Conservation (phyloP, 2,329 filamentous ascomycete species). For the Daldinia sp. region DNA sequence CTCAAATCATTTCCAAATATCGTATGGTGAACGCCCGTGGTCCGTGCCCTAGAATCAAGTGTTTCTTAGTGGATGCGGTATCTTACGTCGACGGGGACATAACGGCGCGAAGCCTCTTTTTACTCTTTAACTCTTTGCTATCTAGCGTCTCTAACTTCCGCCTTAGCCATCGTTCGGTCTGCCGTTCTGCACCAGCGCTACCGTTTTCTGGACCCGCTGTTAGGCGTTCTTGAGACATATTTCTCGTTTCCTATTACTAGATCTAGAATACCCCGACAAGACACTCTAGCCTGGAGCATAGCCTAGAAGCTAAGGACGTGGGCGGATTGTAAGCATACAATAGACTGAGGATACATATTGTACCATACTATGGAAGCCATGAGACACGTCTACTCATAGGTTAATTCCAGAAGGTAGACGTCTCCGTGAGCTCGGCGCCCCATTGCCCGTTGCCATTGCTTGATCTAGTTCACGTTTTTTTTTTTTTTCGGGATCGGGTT, state of each 20-base stretch:
- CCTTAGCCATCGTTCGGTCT: slow-evolving; percentile 26
- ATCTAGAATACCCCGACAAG: slow-evolving; percentile 45
- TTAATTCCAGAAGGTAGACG: slow-evolving; percentile 27
- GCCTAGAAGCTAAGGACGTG: slow-evolving; percentile 19
- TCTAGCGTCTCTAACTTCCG: slow-evolving; percentile 21
- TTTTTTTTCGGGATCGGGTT: slow-evolving; percentile 2
- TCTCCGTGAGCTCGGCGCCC: background rate
- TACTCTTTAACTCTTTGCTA: slow-evolving; percentile 19
- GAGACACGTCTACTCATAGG: slow-evolving; percentile 35
- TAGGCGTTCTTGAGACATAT: slow-evolving; percentile 46
- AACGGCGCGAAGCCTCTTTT: slow-evolving; percentile 21
- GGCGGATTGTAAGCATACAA: slow-evolving; percentile 3
- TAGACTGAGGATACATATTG: background rate
- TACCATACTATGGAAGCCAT: slow-evolving; percentile 6
- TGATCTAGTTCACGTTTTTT: slow-evolving; percentile 9
- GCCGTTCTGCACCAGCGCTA: slow-evolving; percentile 33
- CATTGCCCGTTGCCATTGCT: background rate
- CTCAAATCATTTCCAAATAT: no score
- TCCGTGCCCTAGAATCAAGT: no score
- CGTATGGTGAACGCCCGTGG: no score
- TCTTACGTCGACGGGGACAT: slow-evolving; percentile 26
- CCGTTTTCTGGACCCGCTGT: slow-evolving; percentile 44
- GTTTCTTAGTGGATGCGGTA: no score
- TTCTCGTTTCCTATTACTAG: slow-evolving; percentile 49
- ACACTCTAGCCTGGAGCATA: slow-evolving; percentile 42